Base-by-base conservation (phyloP, 495 filamentous ascomycete species). In the Aspergillus sclerotiicarbonarius region DNA sequence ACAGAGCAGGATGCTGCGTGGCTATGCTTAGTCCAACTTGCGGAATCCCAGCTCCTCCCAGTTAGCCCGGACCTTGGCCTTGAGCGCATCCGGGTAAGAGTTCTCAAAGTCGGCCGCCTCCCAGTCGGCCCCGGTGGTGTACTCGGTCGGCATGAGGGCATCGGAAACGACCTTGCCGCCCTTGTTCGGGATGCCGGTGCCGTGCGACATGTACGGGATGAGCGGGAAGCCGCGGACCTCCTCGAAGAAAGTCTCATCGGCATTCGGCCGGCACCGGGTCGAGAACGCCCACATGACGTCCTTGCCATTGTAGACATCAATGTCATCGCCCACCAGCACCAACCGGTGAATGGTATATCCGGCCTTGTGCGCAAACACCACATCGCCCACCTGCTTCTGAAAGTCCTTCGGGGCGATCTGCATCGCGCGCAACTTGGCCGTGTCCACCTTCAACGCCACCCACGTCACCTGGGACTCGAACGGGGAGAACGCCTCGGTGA, bases 201-300 rank as follows among this genome's bases (percentile, higher is more conserved):
- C 69, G 59, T 74, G 67, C 0, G 51, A 37, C 71, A 72, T 76
- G 45, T 77, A 77, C 4, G 75, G 76, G 46, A 76, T 62, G 1
- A 79, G 58, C 0, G 69, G 68, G 62, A 75, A 76, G 3, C 68
- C 73, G 8, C 60, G 62, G 2, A 71, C 69, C 52, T 79, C 72
- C 20, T 76, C 71, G 30, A 66, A 78, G 53, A 73, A 64, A 0
- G 52, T 63, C 64, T 78, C 75, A 47, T 77, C 74, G 0, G 57
- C 33, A 6, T 58, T 66, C 0, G 76, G 75, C 0, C 67, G 66
- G 45, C 75, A 79, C 0, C 76, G 63, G 7, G 74, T 77, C 7
- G 67, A 66, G 48, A 74, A 76, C 2, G 76, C 75, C 71, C 71
- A 79, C 69, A 79, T 73, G 0, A 78, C 66, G 19, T 75, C 71